phyloP scores from a whole-genome alignment of 208 protist genomes.

The Trichomonas vaginalis region DNA sequence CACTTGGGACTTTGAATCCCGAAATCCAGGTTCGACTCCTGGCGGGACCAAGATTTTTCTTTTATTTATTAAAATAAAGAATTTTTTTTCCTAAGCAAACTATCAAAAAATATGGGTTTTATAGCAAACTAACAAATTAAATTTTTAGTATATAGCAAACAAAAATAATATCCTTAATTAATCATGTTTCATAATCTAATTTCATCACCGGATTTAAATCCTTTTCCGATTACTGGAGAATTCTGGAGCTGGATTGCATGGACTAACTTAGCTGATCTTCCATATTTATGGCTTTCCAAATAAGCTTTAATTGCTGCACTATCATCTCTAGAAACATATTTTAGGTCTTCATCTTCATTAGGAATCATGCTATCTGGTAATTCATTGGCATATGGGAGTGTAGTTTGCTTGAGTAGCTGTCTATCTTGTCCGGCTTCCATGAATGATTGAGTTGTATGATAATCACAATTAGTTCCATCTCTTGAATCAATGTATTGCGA shows the following conservation, averaged over 20 bases:
- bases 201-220: not conserved
- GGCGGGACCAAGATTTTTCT: not conserved
- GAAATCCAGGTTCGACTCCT: conserved; percentile 14
- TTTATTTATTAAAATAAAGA: not conserved
- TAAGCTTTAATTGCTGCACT: not conserved
- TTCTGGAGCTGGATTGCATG: not conserved
- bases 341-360: not conserved
- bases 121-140: too few relatives aligned
- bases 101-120: not conserved
- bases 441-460: not conserved
- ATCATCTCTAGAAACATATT: not conserved
- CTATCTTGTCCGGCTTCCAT: not conserved
- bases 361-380: not conserved
- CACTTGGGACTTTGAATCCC: conserved; percentile 16
- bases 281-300: not conserved
- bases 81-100: not conserved
- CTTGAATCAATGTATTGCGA: not conserved
- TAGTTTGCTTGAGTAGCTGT: not conserved
- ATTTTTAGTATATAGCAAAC: too few relatives aligned
- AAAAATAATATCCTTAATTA: too few relatives aligned
- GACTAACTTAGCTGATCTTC: not conserved
- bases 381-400: not conserved
- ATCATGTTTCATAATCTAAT: not conserved
- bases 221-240: not conserved
- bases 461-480: not conserved